Evolutionary conservation across 208 protist genomes (phyloP).

Genomic region (Strigomonas galati): DNA sequence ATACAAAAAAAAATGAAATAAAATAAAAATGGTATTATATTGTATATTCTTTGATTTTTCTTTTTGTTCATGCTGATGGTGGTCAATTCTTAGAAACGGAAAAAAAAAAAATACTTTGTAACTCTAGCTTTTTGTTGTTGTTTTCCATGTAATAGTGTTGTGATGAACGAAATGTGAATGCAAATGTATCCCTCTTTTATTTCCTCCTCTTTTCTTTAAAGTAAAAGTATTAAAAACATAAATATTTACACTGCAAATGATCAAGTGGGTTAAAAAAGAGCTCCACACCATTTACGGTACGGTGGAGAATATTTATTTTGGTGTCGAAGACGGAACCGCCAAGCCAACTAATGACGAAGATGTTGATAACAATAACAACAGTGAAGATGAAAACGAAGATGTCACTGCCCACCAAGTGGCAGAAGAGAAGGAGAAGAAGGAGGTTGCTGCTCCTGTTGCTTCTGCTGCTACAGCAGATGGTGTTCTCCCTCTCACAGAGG

Average conservation of each 20-base stretch:
- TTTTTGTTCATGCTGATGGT: background rate
- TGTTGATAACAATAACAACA: constrained; percentile 5
- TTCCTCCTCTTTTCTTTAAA: constrained; percentile 3
- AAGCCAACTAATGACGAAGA: background rate
- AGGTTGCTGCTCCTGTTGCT: too few species aligned
- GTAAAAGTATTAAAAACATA: background rate
- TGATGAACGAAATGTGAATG: too few species aligned
- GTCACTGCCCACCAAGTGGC: too few species aligned
- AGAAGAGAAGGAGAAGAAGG: too few species aligned
- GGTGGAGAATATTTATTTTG: background rate
- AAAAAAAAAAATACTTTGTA: constrained; percentile 1
- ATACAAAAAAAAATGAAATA: background rate
- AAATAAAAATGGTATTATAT: too few species aligned
- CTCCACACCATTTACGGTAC: background rate
- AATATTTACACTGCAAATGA: background rate
- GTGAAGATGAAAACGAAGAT: background rate
- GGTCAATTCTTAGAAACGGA: background rate
- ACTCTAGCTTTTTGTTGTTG: constrained; percentile 2
- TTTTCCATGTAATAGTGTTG: background rate
- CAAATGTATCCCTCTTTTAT: constrained; percentile 3
- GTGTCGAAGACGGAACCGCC: background rate
- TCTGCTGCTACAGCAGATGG: too few species aligned
- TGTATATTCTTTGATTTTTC: background rate
- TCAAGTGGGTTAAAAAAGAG: background rate
- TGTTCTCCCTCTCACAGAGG: background rate